A percentile compares a stretch with the other conserved stretches of the same genome.
Evolutionary conservation across 2,329 filamentous ascomycete species (phyloP).

Genomic region (Nothopassalora personata): DNA sequence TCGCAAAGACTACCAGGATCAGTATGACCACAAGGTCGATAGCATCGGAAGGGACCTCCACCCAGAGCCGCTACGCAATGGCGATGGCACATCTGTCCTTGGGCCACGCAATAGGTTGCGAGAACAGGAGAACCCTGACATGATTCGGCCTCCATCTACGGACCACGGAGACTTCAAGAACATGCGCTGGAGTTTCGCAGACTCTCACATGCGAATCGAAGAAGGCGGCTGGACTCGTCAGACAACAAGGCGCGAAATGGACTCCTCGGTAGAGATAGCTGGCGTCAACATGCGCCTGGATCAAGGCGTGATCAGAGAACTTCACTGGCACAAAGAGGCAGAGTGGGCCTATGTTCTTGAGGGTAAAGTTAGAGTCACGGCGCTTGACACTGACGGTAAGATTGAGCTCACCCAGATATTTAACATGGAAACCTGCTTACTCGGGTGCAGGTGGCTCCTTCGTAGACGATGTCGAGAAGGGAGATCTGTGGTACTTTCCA

Average conservation of each 20-base stretch:
- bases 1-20: conserved; percentile 55
- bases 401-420: too few species aligned
- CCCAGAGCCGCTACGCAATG: conserved; percentile 50
- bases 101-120: conserved; percentile 65
- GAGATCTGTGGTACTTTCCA: conserved; percentile 78
- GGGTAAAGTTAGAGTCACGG: conserved; percentile 65
- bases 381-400: conserved; percentile 63
- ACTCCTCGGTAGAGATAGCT: conserved; percentile 63
- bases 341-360: conserved; percentile 70
- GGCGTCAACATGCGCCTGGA: conserved; percentile 75
- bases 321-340: conserved; percentile 77
- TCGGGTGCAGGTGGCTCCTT: conserved; percentile 52
- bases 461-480: conserved; percentile 69
- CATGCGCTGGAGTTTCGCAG: conserved; percentile 57
- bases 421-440: too few species aligned
- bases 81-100: conserved; percentile 57
- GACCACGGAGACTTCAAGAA: conserved; percentile 66
- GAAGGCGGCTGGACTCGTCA: conserved; percentile 74
- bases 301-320: conserved; percentile 65
- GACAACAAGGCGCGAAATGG: conserved; percentile 62
- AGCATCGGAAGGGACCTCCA: conserved; percentile 55
- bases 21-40: conserved; percentile 59
- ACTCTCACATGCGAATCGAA: conserved; percentile 49
- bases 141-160: conserved; percentile 66
- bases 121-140: conserved; percentile 64